Conservation (phyloP, 1,139 yeast species). For the Zygosaccharomyces sapae region DNA sequence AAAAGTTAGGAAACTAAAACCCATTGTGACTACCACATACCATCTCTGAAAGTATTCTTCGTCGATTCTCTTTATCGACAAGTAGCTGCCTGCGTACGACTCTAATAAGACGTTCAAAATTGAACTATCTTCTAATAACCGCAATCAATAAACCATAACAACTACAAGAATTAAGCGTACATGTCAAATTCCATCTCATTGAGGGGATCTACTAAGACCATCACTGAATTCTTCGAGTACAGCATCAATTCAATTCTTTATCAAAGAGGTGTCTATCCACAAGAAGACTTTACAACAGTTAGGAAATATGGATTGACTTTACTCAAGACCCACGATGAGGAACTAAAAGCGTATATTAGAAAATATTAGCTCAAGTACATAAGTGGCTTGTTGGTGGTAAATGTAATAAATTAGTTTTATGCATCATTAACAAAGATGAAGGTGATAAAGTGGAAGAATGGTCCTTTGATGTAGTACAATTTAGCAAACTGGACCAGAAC, state of each 20-base stretch:
- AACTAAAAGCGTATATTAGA: slow-evolving; percentile 64
- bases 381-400: slow-evolving; percentile 75
- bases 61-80: background rate
- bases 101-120: background rate
- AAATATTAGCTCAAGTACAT: slow-evolving; percentile 70
- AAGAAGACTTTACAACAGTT: slow-evolving; percentile 78
- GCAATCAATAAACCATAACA: slow-evolving; percentile 4
- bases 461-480: slow-evolving; percentile 57
- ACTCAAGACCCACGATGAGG: slow-evolving; percentile 71
- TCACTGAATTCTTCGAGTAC: slow-evolving; percentile 80
- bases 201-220: slow-evolving; percentile 72
- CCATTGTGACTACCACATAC: slow-evolving; percentile 1
- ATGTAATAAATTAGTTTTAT: slow-evolving; percentile 65
- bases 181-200: slow-evolving; percentile 44
- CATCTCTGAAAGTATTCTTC: background rate
- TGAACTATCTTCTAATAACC: slow-evolving; percentile 3
- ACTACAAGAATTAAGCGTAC: background rate
- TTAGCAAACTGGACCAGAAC: slow-evolving; percentile 40
- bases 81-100: background rate
- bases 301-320: slow-evolving; percentile 77
- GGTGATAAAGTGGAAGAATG: slow-evolving; percentile 77
- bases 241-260: slow-evolving; percentile 76
- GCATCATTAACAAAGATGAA: slow-evolving; percentile 61
- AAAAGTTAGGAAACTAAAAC: no score
- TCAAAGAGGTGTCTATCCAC: slow-evolving; percentile 87